These are phyloP conservation scores for Cercophora newfieldiana DNA, from an alignment of 495 filamentous ascomycete genomes.

Conservation along the genomic window DNA sequence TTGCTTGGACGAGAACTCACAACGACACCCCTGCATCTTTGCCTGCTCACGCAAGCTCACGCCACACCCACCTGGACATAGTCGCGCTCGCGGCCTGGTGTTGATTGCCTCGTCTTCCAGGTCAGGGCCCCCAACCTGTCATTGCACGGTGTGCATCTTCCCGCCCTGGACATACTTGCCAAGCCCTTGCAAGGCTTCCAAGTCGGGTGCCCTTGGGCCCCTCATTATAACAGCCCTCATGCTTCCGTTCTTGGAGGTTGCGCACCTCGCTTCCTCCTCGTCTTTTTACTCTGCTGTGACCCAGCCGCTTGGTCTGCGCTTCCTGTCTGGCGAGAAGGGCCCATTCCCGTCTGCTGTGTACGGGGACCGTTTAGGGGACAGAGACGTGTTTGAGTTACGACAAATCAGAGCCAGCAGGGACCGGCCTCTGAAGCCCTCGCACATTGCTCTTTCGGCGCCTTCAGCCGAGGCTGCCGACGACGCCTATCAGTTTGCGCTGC, in stretches of 20 bases:
- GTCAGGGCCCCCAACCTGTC: not conserved
- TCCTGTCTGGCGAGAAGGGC: conserved; percentile 49
- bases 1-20: conserved; percentile 26
- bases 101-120: conserved; percentile 10
- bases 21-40: conserved; percentile 15
- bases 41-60: conserved; percentile 20
- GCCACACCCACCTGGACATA: conserved; percentile 10
- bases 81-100: conserved; percentile 6
- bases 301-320: conserved; percentile 73
- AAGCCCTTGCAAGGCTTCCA: not conserved
- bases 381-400: conserved; percentile 44
- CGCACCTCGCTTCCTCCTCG: conserved; percentile 71
- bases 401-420: conserved; percentile 30
- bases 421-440: conserved; percentile 35
- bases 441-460: conserved; percentile 42
- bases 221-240: conserved; percentile 27
- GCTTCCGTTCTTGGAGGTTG: conserved; percentile 58
- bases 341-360: conserved; percentile 36
- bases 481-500: conserved; percentile 43
- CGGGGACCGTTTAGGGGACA: conserved; percentile 26
- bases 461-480: conserved; percentile 44
- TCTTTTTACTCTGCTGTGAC: conserved; percentile 79
- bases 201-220: conserved; percentile 18
- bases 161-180: not conserved
- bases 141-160: not conserved